Conservation (phyloP, 225 moss, liverwort and hornwort genomes). For the Antitrichia curtipendula region DNA sequence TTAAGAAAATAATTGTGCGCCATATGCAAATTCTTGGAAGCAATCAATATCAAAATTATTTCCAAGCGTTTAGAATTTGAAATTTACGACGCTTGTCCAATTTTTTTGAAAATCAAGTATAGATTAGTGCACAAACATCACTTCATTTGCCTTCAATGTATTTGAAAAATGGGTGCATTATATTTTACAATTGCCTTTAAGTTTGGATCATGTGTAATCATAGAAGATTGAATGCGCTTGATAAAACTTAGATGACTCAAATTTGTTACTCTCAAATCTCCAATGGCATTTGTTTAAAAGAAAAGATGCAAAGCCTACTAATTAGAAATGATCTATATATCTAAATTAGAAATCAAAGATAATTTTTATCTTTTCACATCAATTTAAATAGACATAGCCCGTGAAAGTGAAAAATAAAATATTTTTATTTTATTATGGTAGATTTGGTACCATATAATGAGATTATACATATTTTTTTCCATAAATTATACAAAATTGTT, state of each 20-base stretch:
- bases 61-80: background rate
- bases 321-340: background rate
- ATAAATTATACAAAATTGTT: background rate
- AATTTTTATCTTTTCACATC: background rate
- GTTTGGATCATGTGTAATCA: no score
- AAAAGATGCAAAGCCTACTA: background rate
- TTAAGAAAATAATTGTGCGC: background rate
- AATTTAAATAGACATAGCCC: background rate
- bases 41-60: background rate
- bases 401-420: background rate
- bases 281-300: background rate
- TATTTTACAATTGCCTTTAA: background rate
- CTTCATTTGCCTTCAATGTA: background rate
- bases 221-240: background rate
- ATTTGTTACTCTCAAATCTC: background rate
- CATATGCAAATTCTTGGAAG: background rate
- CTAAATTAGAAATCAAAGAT: background rate
- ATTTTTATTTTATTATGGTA: accelerated
- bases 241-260: background rate
- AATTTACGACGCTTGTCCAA: accelerated
- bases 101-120: background rate
- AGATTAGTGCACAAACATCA: background rate
- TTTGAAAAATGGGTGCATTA: background rate
- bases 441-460: background rate
- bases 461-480: background rate